These are phyloP conservation scores for Fraxinus quadrangulata DNA, from an alignment of 257 asterid species.

Conservation along the genomic window DNA sequence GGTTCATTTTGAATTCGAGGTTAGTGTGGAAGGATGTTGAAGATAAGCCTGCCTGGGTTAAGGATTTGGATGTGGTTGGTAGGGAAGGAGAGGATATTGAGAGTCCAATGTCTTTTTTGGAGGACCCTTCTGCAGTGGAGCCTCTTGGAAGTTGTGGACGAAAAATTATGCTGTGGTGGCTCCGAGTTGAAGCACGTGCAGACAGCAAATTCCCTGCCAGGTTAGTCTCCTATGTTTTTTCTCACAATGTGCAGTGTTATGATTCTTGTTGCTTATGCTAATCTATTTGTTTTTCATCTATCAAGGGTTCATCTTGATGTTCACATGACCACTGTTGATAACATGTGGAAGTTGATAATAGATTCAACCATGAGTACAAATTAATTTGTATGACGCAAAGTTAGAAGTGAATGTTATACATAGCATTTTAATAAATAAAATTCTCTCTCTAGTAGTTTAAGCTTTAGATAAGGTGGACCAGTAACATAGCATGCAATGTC, in stretches of 20 bases:
- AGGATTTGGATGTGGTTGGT: conserved; percentile 61
- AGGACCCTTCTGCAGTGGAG: conserved; percentile 71
- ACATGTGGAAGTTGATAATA: conserved; percentile 5
- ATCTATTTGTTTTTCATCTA: neutral
- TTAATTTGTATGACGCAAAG: neutral
- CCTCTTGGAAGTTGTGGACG: conserved; percentile 98
- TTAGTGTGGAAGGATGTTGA: conserved; percentile 70
- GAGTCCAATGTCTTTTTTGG: conserved; percentile 70
- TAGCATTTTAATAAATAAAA: neutral
- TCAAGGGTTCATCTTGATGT: conserved; percentile 2
- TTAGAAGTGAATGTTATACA: neutral
- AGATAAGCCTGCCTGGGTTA: conserved; percentile 81
- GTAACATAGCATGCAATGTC: neutral
- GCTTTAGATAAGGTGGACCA: neutral
- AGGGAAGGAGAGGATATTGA: conserved; percentile 58
- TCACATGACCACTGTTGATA: neutral
- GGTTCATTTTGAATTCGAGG: conserved; percentile 82
- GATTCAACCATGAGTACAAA: neutral
- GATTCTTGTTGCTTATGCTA: neutral
- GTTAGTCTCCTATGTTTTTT: conserved; percentile 9
- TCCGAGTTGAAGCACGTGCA: conserved; percentile 96
- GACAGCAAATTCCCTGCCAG: conserved; percentile 93
- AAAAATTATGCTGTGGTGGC: conserved; percentile 92
- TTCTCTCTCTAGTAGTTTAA: neutral
- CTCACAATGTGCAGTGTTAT: conserved; percentile 12